Percentiles rank a stretch among this genome's conserved stretches.
phyloP scores from a whole-genome alignment of 2,329 filamentous ascomycete species.

The Colletotrichum abscissum region DNA sequence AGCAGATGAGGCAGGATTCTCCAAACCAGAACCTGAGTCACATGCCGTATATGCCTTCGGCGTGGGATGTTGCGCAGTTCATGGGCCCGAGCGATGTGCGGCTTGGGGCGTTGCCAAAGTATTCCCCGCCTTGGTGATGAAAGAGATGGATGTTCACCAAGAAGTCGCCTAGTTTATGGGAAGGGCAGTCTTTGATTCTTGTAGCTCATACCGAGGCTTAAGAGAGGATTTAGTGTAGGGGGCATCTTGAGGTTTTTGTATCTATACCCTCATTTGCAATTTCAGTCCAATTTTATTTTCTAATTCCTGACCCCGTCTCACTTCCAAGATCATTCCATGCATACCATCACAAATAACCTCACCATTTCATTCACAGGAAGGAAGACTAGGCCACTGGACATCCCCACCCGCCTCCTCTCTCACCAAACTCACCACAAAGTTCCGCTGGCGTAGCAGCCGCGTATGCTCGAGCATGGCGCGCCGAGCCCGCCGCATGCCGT shows the following conservation, averaged over 20 bases:
- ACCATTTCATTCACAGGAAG: background rate
- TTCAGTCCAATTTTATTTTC: background rate
- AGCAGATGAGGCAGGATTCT: conserved; percentile 10
- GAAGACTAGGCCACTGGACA: conserved; percentile 10
- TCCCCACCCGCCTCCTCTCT: conserved; percentile 5
- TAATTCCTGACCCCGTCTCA: background rate
- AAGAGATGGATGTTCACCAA: background rate
- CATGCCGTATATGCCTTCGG: conserved; percentile 17
- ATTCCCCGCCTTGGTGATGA: conserved; percentile 29
- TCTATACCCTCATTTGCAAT: conserved; percentile 20
- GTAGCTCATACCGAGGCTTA: background rate
- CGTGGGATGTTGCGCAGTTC: conserved; percentile 34
- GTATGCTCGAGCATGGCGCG: conserved; percentile 36
- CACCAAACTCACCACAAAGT: conserved; percentile 23
- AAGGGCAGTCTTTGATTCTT: background rate
- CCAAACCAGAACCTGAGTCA: background rate
- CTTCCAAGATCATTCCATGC: background rate
- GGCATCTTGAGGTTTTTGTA: conserved; percentile 20
- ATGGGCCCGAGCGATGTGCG: conserved; percentile 29
- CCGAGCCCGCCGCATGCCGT: conserved; percentile 40
- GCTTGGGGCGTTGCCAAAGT: conserved; percentile 10
- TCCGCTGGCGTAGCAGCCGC: conserved; percentile 13
- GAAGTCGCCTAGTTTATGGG: background rate
- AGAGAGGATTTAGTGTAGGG: background rate
- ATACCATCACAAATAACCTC: background rate